Evolutionary conservation across 1,284 basidiomycete genomes (phyloP).

Genomic region (Porodaedalea pini): DNA sequence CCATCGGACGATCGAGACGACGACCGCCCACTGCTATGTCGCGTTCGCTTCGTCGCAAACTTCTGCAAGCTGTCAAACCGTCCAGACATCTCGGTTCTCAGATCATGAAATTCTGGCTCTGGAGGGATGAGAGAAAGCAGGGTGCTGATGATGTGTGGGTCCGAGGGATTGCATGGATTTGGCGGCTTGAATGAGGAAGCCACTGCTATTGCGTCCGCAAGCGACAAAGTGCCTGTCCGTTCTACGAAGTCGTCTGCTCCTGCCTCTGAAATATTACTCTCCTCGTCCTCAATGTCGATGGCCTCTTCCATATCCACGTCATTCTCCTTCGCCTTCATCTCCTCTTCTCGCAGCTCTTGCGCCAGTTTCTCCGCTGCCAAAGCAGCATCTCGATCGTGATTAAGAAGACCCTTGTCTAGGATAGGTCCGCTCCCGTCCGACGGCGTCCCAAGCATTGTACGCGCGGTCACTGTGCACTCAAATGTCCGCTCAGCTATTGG

Average conservation of each 20-base stretch:
- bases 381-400: constrained; percentile 44
- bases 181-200: constrained; percentile 63
- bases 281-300: constrained; percentile 29
- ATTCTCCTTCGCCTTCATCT: constrained; percentile 1
- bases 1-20: constrained; percentile 39
- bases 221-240: constrained; percentile 55
- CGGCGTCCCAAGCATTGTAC: constrained; percentile 42
- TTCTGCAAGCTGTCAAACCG: constrained; percentile 67
- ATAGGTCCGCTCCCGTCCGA: constrained; percentile 33
- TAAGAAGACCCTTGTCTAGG: constrained; percentile 25
- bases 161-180: constrained; percentile 89
- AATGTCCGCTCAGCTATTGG: constrained; percentile 91
- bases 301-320: constrained; percentile 1
- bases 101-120: constrained; percentile 66
- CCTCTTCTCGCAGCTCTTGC: constrained; percentile 38
- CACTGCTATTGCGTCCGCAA: constrained; percentile 59
- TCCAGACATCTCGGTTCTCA: constrained; percentile 49
- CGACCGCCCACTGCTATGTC: constrained; percentile 43
- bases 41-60: constrained; percentile 50
- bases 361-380: constrained; percentile 52
- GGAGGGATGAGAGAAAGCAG: constrained; percentile 67
- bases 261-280: constrained; percentile 24
- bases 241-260: constrained; percentile 39
- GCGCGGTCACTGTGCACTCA: constrained; percentile 75
- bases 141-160: constrained; percentile 59